Conservation (phyloP, 345 rosid species). For the Eucalyptus erythrocorys region DNA sequence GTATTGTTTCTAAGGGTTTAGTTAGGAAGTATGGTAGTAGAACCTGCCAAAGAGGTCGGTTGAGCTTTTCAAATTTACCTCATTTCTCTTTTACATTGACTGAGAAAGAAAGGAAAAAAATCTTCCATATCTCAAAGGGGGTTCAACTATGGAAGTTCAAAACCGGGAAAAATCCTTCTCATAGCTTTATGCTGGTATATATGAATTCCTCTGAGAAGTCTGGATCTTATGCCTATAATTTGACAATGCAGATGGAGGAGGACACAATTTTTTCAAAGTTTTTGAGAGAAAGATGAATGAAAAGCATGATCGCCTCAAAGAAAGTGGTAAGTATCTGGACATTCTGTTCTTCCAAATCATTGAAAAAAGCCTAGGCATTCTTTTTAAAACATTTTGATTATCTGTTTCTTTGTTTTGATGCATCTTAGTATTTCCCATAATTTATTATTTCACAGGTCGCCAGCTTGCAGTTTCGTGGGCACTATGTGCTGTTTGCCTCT, state of each 20-base stretch:
- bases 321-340: constrained; percentile 45
- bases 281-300: constrained; percentile 83
- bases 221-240: not conserved
- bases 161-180: not conserved
- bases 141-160: not conserved
- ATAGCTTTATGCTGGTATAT: not conserved
- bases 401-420: not conserved
- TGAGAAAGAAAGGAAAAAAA: not conserved
- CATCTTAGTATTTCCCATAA: not conserved
- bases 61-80: not conserved
- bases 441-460: constrained; percentile 30
- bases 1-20: not conserved
- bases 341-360: not conserved
- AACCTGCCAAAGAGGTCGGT: not conserved
- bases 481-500: constrained; percentile 89
- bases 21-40: not conserved
- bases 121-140: not conserved
- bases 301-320: constrained; percentile 59
- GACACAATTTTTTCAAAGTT: constrained; percentile 53
- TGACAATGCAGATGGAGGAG: constrained; percentile 43
- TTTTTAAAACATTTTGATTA: not conserved
- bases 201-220: not conserved
- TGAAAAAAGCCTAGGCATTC: not conserved
- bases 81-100: not conserved
- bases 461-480: constrained; percentile 98